A percentile compares a stretch with the other conserved stretches of the same genome.
These are phyloP conservation scores for Piper betle DNA, from an alignment of 164 flowering plant genomes.

Conservation along the genomic window DNA sequence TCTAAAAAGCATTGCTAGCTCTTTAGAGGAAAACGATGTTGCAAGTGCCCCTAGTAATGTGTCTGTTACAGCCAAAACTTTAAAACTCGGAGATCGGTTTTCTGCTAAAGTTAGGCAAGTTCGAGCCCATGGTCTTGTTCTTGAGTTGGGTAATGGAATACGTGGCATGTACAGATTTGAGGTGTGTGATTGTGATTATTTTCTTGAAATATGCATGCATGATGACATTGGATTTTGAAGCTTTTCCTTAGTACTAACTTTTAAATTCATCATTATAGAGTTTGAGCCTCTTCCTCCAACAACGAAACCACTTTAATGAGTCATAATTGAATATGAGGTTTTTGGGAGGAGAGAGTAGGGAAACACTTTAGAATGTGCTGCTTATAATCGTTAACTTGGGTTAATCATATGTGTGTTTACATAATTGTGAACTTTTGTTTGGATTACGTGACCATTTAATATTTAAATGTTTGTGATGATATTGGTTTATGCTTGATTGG, in stretches of 20 bases:
- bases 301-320: too few relatives aligned
- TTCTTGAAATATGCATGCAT: background rate
- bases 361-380: too few relatives aligned
- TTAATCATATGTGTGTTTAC: too few relatives aligned
- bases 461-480: background rate
- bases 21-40: conserved; percentile 1
- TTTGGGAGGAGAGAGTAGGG: too few relatives aligned
- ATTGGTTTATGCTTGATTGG: too few relatives aligned
- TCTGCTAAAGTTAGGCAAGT: conserved; percentile 59
- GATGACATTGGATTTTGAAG: background rate
- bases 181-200: conserved; percentile 27
- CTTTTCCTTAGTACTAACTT: background rate
- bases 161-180: conserved; percentile 81
- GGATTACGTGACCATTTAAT: background rate
- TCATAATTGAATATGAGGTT: too few relatives aligned
- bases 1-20: background rate
- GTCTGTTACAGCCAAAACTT: conserved; percentile 25
- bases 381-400: too few relatives aligned
- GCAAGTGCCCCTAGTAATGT: conserved; percentile 10
- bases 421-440: too few relatives aligned
- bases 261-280: background rate
- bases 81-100: conserved; percentile 55
- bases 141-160: conserved; percentile 70
- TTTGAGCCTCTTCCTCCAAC: background rate
- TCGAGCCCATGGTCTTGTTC: conserved; percentile 74